These are phyloP conservation scores for Kuraishia capsulata DNA, from an alignment of 805 yeast species.

Conservation along the genomic window DNA sequence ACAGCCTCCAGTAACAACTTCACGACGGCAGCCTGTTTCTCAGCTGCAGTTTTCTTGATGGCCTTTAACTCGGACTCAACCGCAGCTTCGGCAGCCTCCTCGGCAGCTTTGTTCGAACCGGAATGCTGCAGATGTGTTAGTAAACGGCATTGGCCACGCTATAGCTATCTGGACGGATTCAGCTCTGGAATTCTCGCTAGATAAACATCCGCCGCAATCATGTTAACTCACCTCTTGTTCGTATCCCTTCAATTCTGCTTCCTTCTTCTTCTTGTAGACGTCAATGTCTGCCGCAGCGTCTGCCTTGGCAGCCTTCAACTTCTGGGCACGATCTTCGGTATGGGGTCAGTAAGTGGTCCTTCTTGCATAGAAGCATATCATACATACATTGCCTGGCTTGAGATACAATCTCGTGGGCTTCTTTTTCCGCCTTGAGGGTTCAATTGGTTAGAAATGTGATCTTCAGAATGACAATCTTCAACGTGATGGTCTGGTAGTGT, in stretches of 20 bases:
- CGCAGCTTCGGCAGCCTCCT: conserved; percentile 6
- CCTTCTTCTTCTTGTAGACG: conserved; percentile 78
- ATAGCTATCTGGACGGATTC: too few species aligned
- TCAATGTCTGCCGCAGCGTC: conserved; percentile 90
- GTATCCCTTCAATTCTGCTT: conserved; percentile 64
- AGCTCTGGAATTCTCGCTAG: too few species aligned
- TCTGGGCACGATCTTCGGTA: conserved; percentile 60
- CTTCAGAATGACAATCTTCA: too few species aligned
- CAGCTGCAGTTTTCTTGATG: conserved; percentile 55
- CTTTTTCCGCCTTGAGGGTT: conserved; percentile 68
- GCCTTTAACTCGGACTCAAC: conserved; percentile 17
- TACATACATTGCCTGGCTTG: conserved; percentile 80
- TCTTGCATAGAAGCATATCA: conserved; percentile 1
- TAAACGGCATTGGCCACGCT: too few species aligned
- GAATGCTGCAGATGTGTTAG: conserved; percentile 32
- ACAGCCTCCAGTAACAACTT: conserved; percentile 75
- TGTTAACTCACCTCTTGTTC: conserved; percentile 50
- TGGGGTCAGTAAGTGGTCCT: too few species aligned
- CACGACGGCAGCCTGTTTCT: conserved; percentile 60
- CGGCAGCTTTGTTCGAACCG: conserved; percentile 49
- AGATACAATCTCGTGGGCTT: conserved; percentile 92
- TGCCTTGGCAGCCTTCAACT: conserved; percentile 86
- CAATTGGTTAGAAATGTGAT: too few species aligned
- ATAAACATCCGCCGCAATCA: not conserved
- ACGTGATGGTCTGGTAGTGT: too few species aligned